Conservation (phyloP, 179 eudicot species). For the Dionaea muscipula region DNA sequence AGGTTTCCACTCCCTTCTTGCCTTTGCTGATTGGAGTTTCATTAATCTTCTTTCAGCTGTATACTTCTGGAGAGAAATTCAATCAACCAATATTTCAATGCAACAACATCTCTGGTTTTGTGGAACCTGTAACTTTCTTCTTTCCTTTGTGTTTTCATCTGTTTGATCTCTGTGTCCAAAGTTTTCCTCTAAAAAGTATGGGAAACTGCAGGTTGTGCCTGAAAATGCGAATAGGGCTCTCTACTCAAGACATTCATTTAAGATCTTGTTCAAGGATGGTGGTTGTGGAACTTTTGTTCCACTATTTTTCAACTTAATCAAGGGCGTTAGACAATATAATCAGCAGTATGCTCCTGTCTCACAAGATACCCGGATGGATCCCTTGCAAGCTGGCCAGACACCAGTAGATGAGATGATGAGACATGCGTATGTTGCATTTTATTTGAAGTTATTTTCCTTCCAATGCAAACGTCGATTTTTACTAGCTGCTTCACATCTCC, state of each 20-base stretch:
- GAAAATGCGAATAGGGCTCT: slow-evolving; percentile 71
- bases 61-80: slow-evolving; percentile 66
- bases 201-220: slow-evolving; percentile 58
- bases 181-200: background rate
- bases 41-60: slow-evolving; percentile 36
- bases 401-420: slow-evolving; percentile 99
- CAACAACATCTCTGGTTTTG: slow-evolving; percentile 77
- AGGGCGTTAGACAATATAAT: slow-evolving; percentile 58
- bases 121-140: slow-evolving; percentile 65
- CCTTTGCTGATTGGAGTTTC: too few relatives aligned
- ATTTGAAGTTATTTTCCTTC: too few relatives aligned
- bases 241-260: slow-evolving; percentile 75
- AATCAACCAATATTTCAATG: slow-evolving; percentile 85
- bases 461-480: too few relatives aligned
- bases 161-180: background rate
- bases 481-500: too few relatives aligned
- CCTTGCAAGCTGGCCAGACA: slow-evolving; percentile 77
- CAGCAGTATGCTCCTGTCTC: slow-evolving; percentile 33
- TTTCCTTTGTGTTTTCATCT: background rate
- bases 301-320: slow-evolving; percentile 64
- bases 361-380: slow-evolving; percentile 54
- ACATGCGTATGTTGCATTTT: slow-evolving; percentile 56
- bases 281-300: slow-evolving; percentile 97
- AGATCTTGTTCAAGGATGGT: slow-evolving; percentile 92
- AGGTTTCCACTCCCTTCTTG: too few relatives aligned